A percentile compares a stretch with the other conserved stretches of the same genome.
These are phyloP conservation scores for Dictyostelium brefeldianum DNA, from an alignment of 78 protist genomes.

Conservation along the genomic window DNA sequence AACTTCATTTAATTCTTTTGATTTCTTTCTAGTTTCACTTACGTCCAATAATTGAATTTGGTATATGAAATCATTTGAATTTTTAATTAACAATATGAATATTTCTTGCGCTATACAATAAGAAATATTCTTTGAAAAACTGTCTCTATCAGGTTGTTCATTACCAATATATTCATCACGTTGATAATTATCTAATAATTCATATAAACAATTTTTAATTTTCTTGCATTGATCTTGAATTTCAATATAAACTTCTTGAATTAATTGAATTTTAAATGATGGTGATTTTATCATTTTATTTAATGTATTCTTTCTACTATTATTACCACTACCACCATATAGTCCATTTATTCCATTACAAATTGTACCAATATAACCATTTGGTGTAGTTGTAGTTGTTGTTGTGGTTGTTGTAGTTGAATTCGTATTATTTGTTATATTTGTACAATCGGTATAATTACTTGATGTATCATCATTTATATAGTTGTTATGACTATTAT, in stretches of 20 bases:
- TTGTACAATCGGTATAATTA: slow-evolving; percentile 14
- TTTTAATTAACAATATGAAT: not conserved
- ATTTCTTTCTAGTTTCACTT: not conserved
- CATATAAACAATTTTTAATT: not conserved
- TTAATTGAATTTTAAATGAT: slow-evolving; percentile 23
- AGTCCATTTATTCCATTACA: not conserved
- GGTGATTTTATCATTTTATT: slow-evolving; percentile 17
- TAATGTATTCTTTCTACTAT: not conserved
- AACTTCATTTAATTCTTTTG: not conserved
- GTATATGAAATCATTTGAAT: slow-evolving; percentile 1
- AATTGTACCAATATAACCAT: not conserved
- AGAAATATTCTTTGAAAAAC: not conserved
- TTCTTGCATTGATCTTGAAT: not conserved
- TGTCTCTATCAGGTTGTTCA: not conserved
- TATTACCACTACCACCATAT: not conserved
- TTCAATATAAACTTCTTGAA: slow-evolving; percentile 30
- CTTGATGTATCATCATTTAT: not conserved
- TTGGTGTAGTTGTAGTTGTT: not conserved
- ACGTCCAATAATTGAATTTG: not conserved
- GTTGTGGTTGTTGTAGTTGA: not conserved
- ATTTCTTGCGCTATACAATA: slow-evolving; percentile 6
- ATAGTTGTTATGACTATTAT: not conserved
- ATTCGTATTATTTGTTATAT: not conserved
- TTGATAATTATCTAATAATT: not conserved
- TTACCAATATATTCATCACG: not conserved